Evolutionary conservation across 2,329 filamentous ascomycete species (phyloP).

Genomic region (Fusarium buxicola): DNA sequence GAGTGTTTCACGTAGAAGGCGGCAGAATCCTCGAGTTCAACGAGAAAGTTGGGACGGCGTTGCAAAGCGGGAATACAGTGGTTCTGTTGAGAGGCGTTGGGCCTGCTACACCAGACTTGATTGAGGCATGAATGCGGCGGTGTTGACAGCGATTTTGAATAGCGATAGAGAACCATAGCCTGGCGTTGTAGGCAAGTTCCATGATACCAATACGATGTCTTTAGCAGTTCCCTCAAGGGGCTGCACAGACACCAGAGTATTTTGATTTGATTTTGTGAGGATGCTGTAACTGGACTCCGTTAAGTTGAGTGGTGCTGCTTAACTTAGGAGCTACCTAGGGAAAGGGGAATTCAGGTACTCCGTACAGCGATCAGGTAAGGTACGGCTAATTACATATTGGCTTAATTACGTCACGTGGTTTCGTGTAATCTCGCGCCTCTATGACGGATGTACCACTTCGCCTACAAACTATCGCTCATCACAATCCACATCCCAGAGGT

Average conservation of each 20-base stretch:
- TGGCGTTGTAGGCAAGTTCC: slow-evolving; percentile 35
- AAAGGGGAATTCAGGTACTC: too few relatives aligned
- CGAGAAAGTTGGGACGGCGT: slow-evolving; percentile 80
- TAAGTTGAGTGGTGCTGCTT: too few relatives aligned
- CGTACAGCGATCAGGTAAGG: not conserved
- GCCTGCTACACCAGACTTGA: slow-evolving; percentile 75
- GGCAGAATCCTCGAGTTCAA: slow-evolving; percentile 87
- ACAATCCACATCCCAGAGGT: slow-evolving; percentile 14
- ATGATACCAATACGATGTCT: slow-evolving; percentile 6
- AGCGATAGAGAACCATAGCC: slow-evolving; percentile 28
- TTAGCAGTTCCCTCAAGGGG: not conserved
- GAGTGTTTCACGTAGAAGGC: slow-evolving; percentile 93
- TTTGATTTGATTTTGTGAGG: not conserved
- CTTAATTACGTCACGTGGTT: slow-evolving; percentile 31
- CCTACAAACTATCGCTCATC: slow-evolving; percentile 1
- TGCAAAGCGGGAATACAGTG: slow-evolving; percentile 88
- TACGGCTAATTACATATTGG: not conserved
- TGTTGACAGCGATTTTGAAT: slow-evolving; percentile 2
- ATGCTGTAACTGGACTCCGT: not conserved
- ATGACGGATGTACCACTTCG: slow-evolving; percentile 29
- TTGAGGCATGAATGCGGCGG: slow-evolving; percentile 56
- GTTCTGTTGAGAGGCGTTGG: slow-evolving; percentile 89
- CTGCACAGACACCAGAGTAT: not conserved
- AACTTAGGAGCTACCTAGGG: too few relatives aligned
- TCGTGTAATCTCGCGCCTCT: slow-evolving; percentile 33